Evolutionary conservation across 2,329 filamentous ascomycete genomes (phyloP).

Genomic region (Hymenoscyphus fructigenus): DNA sequence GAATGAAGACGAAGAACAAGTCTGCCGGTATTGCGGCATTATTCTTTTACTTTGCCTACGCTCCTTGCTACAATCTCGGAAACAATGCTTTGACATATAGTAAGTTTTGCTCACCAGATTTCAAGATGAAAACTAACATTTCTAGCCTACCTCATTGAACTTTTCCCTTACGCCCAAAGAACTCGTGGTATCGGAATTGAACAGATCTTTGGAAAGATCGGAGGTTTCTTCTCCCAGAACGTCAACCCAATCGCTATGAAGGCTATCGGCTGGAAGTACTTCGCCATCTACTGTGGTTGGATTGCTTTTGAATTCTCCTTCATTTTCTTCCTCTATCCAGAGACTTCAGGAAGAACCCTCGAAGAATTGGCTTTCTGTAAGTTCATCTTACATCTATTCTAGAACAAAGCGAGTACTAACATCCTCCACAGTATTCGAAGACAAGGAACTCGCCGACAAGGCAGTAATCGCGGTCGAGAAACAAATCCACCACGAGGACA

Average conservation of each 20-base stretch:
- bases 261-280: conserved; percentile 44
- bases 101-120: conserved; percentile 34
- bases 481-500: conserved; percentile 31
- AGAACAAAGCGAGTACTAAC: conserved; percentile 42
- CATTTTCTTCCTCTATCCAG: conserved; percentile 47
- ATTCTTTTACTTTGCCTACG: conserved; percentile 61
- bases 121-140: neutral
- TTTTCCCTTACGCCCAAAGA: conserved; percentile 57
- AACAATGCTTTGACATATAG: conserved; percentile 66
- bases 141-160: conserved; percentile 52
- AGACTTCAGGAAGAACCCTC: conserved; percentile 44
- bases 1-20: conserved; percentile 29
- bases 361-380: conserved; percentile 48
- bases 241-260: conserved; percentile 47
- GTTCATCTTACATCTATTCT: conserved; percentile 39
- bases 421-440: conserved; percentile 39
- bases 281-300: conserved; percentile 46
- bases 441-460: conserved; percentile 38
- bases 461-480: conserved; percentile 40
- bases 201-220: conserved; percentile 40
- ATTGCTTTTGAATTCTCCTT: conserved; percentile 43
- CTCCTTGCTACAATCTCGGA: conserved; percentile 60
- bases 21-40: conserved; percentile 39
- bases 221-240: conserved; percentile 49
- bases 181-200: conserved; percentile 53